These are phyloP conservation scores for Artemisia annua DNA, from an alignment of 129 eudicot species.

Conservation along the genomic window DNA sequence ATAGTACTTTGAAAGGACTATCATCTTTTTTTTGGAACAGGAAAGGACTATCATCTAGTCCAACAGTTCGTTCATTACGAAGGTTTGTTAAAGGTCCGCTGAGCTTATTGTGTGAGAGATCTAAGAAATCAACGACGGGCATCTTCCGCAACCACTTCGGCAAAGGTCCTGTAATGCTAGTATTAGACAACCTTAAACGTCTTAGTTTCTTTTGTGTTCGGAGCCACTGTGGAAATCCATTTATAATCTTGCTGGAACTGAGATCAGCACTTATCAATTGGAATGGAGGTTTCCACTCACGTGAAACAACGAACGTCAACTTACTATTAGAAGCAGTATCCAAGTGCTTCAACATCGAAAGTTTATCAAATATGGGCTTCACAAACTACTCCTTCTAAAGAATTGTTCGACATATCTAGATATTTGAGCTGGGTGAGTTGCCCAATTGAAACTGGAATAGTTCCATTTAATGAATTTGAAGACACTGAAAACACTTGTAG, in stretches of 20 bases:
- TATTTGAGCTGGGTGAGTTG: not conserved
- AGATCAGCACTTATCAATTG: constrained; percentile 1
- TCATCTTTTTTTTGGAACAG: too few species aligned
- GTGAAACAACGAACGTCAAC: constrained; percentile 6
- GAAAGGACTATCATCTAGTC: too few species aligned
- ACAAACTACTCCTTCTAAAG: constrained; percentile 24
- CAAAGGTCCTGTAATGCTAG: not conserved
- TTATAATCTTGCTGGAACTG: constrained; percentile 1
- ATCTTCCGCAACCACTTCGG: constrained; percentile 20
- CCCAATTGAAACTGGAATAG: not conserved
- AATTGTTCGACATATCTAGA: not conserved
- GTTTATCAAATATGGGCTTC: constrained; percentile 4
- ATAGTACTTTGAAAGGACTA: too few species aligned
- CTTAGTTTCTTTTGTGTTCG: constrained; percentile 17
- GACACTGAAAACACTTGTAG: not conserved
- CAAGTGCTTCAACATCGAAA: constrained; percentile 6
- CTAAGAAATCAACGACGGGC: not conserved
- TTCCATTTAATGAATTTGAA: not conserved
- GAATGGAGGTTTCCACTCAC: constrained; percentile 11
- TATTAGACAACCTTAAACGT: not conserved
- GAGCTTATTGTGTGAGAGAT: constrained; percentile 18
- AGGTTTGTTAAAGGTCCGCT: not conserved
- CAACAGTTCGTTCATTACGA: not conserved
- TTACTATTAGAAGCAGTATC: not conserved
- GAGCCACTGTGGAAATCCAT: constrained; percentile 28